A percentile compares a stretch with the other conserved stretches of the same genome.
phyloP scores from a whole-genome alignment of 805 yeast genomes.

The Candida vaughaniae region DNA sequence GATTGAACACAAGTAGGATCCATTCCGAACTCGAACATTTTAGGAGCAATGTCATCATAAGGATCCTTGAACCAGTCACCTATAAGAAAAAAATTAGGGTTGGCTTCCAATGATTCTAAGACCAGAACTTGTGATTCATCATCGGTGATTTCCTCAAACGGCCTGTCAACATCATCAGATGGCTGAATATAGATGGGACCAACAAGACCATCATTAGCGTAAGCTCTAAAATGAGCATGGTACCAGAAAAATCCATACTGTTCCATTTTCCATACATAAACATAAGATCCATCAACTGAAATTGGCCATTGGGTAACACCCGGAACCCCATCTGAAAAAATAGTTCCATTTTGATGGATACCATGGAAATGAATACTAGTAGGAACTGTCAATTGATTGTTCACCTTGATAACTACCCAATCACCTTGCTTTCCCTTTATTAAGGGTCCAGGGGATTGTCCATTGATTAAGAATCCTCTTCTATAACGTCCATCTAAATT shows the following conservation, averaged over 20 bases:
- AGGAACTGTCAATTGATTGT: conserved; percentile 36
- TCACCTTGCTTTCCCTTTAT: conserved; percentile 35
- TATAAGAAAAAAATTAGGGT: conserved; percentile 28
- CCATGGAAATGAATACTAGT: conserved; percentile 58
- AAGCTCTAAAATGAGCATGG: conserved; percentile 50
- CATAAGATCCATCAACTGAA: conserved; percentile 39
- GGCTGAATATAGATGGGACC: conserved; percentile 49
- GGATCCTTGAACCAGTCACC: conserved; percentile 41
- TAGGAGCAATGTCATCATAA: conserved; percentile 32
- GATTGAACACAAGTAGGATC: conserved; percentile 35
- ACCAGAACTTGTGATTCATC: conserved; percentile 26
- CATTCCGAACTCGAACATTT: conserved; percentile 29
- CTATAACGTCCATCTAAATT: conserved; percentile 35
- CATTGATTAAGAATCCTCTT: conserved; percentile 37
- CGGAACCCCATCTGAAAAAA: conserved; percentile 51
- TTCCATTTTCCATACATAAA: conserved; percentile 41
- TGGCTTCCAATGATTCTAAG: conserved; percentile 25
- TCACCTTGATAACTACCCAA: conserved; percentile 33
- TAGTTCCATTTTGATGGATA: conserved; percentile 43
- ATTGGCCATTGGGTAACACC: conserved; percentile 53
- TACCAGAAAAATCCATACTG: conserved; percentile 57
- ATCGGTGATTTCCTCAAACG: conserved; percentile 27
- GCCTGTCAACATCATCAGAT: conserved; percentile 21
- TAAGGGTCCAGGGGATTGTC: conserved; percentile 51
- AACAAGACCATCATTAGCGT: conserved; percentile 47